Conservation (phyloP, 1,284 basidiomycete genomes). For the Trametes versicolor region DNA sequence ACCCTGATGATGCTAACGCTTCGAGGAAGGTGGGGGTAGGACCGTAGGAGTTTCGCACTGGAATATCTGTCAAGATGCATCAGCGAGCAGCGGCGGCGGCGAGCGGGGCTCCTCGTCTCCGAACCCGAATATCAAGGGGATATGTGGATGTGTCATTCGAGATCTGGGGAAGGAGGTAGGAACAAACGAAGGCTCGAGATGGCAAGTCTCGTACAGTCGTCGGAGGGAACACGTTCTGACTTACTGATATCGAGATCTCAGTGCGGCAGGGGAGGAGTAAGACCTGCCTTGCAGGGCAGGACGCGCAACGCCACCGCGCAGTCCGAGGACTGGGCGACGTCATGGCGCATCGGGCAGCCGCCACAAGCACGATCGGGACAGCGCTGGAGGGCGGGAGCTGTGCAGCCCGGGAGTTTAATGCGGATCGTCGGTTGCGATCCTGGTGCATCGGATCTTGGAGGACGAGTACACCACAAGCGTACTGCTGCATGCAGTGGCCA, state of each 20-base stretch:
- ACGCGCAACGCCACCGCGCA: not conserved
- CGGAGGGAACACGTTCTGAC: not conserved
- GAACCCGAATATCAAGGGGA: not conserved
- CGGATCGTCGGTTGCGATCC: conserved; percentile 1
- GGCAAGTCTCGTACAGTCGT: not conserved
- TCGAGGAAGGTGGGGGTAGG: not conserved
- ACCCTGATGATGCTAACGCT: not conserved
- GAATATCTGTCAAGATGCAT: conserved; percentile 1
- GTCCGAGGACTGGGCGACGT: conserved; percentile 6
- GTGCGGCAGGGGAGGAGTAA: no score
- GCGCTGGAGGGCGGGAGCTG: not conserved
- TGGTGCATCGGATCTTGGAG: not conserved
- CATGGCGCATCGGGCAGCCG: conserved; percentile 3
- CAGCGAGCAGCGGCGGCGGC: not conserved
- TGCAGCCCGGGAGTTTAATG: not conserved
- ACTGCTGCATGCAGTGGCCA: not conserved
- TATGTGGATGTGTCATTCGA: not conserved
- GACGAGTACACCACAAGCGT: not conserved
- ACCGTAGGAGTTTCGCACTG: not conserved
- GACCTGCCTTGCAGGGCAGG: not conserved
- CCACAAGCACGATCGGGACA: not conserved
- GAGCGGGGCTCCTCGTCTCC: not conserved
- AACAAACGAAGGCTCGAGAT: not conserved
- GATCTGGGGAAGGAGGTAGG: not conserved
- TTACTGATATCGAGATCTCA: not conserved